Evolutionary conservation across 257 asterid species (phyloP).

Genomic region (Capsicum chinense): DNA sequence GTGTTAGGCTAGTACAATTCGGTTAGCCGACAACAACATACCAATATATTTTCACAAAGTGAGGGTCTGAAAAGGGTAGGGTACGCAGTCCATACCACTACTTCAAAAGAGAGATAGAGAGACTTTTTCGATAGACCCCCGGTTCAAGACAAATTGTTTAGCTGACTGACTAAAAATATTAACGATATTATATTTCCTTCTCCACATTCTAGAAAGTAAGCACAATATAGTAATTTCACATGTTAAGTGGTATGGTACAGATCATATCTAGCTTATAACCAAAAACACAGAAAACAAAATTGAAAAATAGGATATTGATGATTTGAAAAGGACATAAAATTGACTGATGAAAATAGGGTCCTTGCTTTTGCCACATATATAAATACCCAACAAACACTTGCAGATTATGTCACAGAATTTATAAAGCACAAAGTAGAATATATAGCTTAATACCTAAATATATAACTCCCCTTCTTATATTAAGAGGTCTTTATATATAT

Average conservation of each 20-base stretch:
- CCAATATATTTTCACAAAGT: no score
- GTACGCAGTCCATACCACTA: no score
- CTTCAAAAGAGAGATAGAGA: no score
- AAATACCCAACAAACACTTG: conserved; percentile 52
- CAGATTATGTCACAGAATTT: conserved; percentile 60
- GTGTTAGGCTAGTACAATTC: no score
- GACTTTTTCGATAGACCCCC: no score
- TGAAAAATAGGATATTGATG: conserved; percentile 27
- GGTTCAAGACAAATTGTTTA: no score
- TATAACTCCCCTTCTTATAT: neutral
- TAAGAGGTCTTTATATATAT: neutral
- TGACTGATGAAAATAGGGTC: conserved; percentile 41
- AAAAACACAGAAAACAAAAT: conserved; percentile 31
- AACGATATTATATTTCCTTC: neutral
- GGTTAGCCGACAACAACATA: no score
- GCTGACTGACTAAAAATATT: neutral
- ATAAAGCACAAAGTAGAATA: conserved; percentile 31
- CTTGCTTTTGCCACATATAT: conserved; percentile 43
- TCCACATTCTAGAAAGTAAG: neutral
- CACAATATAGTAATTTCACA: conserved; percentile 38
- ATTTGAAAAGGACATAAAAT: conserved; percentile 53
- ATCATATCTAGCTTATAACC: conserved; percentile 38
- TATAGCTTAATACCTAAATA: conserved; percentile 15
- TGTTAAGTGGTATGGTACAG: conserved; percentile 31
- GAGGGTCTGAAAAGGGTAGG: no score